Conservation (phyloP, 257 asterid species). For the Ehretia macrophylla region DNA sequence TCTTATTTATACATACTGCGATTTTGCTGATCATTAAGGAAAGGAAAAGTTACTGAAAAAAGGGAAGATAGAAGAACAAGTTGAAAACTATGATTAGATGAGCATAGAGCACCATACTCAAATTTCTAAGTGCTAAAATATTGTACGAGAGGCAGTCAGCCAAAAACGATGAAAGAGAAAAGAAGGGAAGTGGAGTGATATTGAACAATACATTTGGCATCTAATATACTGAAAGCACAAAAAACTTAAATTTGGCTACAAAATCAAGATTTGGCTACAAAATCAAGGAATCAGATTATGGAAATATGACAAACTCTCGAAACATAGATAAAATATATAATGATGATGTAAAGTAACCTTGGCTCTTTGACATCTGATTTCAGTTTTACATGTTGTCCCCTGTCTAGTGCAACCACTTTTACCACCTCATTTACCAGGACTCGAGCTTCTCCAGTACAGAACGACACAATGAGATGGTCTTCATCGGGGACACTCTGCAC, state of each 20-base stretch:
- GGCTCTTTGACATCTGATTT: constrained; percentile 88
- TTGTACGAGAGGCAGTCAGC: too few species aligned
- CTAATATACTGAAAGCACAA: too few species aligned
- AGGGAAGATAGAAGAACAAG: too few species aligned
- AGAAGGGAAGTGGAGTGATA: too few species aligned
- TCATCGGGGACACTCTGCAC: constrained; percentile 80
- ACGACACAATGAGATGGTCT: constrained; percentile 73
- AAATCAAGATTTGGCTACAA: not conserved
- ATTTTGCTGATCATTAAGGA: too few species aligned
- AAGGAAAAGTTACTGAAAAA: too few species aligned
- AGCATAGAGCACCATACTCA: too few species aligned
- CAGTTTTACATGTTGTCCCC: constrained; percentile 97
- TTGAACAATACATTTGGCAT: not conserved
- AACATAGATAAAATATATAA: constrained; percentile 1
- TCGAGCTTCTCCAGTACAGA: constrained; percentile 78
- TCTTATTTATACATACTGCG: too few species aligned
- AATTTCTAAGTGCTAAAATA: too few species aligned
- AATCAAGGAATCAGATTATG: not conserved
- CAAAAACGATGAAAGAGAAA: too few species aligned
- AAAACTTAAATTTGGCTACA: not conserved
- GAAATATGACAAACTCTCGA: not conserved
- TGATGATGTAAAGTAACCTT: constrained; percentile 42
- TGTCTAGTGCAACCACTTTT: constrained; percentile 89
- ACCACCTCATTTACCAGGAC: constrained; percentile 70
- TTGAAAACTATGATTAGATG: too few species aligned